Evolutionary conservation across 2,329 filamentous ascomycete species (phyloP).

Genomic region (Neofusicoccum laricinum): DNA sequence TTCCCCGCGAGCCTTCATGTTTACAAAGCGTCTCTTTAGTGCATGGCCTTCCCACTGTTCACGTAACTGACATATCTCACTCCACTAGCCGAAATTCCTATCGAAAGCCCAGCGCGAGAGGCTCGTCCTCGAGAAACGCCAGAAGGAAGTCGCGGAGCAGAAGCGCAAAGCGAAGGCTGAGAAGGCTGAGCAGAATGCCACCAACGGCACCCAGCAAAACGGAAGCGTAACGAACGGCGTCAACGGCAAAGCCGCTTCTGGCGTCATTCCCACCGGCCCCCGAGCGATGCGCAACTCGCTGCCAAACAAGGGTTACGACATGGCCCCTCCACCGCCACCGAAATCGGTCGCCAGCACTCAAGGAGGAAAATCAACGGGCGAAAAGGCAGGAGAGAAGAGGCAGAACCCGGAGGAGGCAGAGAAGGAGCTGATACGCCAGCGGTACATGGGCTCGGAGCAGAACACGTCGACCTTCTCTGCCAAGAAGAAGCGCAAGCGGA

Average conservation of each 20-base stretch:
- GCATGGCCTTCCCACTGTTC: conserved; percentile 18
- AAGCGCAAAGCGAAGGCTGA: conserved; percentile 50
- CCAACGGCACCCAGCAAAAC: conserved; percentile 10
- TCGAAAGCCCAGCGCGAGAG: conserved; percentile 79
- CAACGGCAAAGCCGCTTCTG: conserved; percentile 14
- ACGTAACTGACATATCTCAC: conserved; percentile 21
- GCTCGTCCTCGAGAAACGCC: conserved; percentile 72
- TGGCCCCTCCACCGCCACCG: conserved; percentile 50
- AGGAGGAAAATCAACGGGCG: conserved; percentile 16
- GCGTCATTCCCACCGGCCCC: conserved; percentile 51
- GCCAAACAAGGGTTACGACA: conserved; percentile 49
- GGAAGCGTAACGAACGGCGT: conserved; percentile 16
- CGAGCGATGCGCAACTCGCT: conserved; percentile 47
- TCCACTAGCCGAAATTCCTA: conserved; percentile 70
- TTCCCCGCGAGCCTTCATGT: conserved; percentile 7
- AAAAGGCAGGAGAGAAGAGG: conserved; percentile 28
- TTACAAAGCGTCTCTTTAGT: conserved; percentile 26
- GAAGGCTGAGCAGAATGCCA: conserved; percentile 35
- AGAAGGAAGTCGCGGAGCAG: conserved; percentile 67
- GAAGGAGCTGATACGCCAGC: conserved; percentile 68
- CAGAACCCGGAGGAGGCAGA: conserved; percentile 60
- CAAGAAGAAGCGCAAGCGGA: conserved; percentile 91
- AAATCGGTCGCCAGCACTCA: conserved; percentile 35
- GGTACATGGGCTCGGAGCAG: conserved; percentile 89
- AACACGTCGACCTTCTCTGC: conserved; percentile 88